Base-by-base conservation (phyloP, 257 asterid species). In the Mitragyna speciosa region DNA sequence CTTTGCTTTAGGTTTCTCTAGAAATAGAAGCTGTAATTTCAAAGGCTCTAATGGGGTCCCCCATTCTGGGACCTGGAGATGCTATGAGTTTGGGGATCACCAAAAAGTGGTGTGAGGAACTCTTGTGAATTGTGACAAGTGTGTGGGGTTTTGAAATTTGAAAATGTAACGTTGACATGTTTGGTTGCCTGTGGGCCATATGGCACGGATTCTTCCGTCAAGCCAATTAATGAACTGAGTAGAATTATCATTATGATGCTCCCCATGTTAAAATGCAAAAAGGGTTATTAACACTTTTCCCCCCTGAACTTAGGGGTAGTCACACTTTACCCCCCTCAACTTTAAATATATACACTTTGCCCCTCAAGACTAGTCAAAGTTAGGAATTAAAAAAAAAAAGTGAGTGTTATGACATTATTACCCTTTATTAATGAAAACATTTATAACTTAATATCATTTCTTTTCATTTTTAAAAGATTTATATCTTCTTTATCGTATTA, bases 61-160 rank as follows among this genome's bases (percentile, higher is more conserved):
- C 72, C 77, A 28, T 51, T 31, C 24, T 45, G 73, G 36, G 52
- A 71, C 67, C 58, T 48, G 48, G 84, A 87, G 88, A 87, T 85
- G 86, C 12, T 36, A 36, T 43, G 24, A 47, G 72, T 17, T 76
- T 15, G 64, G 79, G 90, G 90, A 82, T 86, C 87, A 49, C 69
- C 84, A 77, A 52, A 45, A 83, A 86, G 89, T 81, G 83, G 82
- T 56, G 75, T 73, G 51, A 78, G 81, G 86, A 84, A 84, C 81
- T 84, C 87, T 59, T 75, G 71, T 75, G 70, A n/a, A 82, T 83
- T 79, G 85, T 86, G 83, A 85, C 88, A n/a, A n/a, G n/a, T n/a
- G 82, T 87, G 76, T 67, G 73, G 45, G 7, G 67, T 33, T 70
- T 70, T 36, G 79, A 67, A 72, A 70, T 56, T 9, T 59, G 61